Evolutionary conservation across 306 rosid species (phyloP).

Genomic region (Malus fusca): DNA sequence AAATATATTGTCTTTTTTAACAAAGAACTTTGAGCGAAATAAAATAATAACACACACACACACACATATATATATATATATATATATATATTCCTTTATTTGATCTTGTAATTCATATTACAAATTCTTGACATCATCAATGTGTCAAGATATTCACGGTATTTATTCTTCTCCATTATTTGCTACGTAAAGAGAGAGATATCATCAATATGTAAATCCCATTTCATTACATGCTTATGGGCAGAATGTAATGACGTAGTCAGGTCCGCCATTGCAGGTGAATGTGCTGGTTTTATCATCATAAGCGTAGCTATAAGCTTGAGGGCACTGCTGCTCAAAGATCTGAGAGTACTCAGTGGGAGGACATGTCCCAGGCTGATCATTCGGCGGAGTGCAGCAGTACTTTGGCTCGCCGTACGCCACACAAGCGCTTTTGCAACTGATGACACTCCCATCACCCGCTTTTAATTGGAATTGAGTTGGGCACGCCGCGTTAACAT

Average conservation of each 20-base stretch:
- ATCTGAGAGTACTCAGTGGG: background rate
- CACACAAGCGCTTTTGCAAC: background rate
- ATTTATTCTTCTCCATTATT: background rate
- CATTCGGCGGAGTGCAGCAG: background rate
- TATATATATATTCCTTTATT: no score
- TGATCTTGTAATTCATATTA: background rate
- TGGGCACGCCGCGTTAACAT: slow-evolving; percentile 46
- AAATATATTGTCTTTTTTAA: no score
- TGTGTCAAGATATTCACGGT: background rate
- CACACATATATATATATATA: no score
- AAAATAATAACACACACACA: no score
- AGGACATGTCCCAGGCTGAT: background rate
- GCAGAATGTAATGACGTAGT: background rate
- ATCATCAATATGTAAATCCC: no score
- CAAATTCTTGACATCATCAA: background rate
- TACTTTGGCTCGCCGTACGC: background rate
- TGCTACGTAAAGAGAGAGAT: no score
- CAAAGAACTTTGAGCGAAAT: background rate
- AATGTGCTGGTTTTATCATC: background rate
- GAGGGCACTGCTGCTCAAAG: background rate
- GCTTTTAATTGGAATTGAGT: slow-evolving; percentile 18
- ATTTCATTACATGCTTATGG: background rate
- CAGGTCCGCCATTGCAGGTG: background rate
- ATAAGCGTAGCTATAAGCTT: background rate
- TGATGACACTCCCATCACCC: background rate